phyloP scores from a whole-genome alignment of 2,329 filamentous ascomycete genomes.

The Sclerotinia minor region DNA sequence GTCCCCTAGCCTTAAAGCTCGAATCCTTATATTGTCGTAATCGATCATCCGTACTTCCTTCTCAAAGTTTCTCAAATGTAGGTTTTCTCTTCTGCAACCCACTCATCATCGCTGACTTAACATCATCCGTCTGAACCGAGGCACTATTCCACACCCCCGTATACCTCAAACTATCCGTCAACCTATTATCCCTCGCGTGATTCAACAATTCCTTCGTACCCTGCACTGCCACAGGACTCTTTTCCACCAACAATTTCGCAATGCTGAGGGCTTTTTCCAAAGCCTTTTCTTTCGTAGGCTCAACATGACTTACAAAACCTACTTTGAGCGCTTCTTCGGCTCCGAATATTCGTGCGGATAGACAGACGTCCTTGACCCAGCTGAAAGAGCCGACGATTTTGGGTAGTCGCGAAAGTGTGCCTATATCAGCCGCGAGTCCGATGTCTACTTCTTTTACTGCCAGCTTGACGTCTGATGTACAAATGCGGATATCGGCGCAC shows the following conservation, averaged over 20 bases:
- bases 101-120: constrained; percentile 71
- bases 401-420: constrained; percentile 70
- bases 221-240: constrained; percentile 86
- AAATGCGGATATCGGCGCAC: constrained; percentile 70
- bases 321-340: constrained; percentile 68
- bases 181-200: constrained; percentile 73
- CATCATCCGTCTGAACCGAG: constrained; percentile 77
- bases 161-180: constrained; percentile 78
- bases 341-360: constrained; percentile 69
- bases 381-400: constrained; percentile 69
- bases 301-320: constrained; percentile 69
- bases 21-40: neutral
- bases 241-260: constrained; percentile 66
- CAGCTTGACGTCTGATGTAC: constrained; percentile 59
- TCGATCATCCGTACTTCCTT: constrained; percentile 19
- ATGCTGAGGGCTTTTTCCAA: constrained; percentile 63
- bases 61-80: constrained; percentile 64
- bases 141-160: constrained; percentile 86
- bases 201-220: constrained; percentile 87
- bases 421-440: constrained; percentile 76
- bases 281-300: constrained; percentile 61
- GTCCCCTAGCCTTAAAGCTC: neutral
- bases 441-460: constrained; percentile 83
- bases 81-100: constrained; percentile 77
- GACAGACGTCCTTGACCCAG: constrained; percentile 78